A percentile compares a stretch with the other conserved stretches of the same genome.
These are phyloP conservation scores for Poterioochromonas sp. DNA, from an alignment of 352 stramenopile species.

Conservation along the genomic window DNA sequence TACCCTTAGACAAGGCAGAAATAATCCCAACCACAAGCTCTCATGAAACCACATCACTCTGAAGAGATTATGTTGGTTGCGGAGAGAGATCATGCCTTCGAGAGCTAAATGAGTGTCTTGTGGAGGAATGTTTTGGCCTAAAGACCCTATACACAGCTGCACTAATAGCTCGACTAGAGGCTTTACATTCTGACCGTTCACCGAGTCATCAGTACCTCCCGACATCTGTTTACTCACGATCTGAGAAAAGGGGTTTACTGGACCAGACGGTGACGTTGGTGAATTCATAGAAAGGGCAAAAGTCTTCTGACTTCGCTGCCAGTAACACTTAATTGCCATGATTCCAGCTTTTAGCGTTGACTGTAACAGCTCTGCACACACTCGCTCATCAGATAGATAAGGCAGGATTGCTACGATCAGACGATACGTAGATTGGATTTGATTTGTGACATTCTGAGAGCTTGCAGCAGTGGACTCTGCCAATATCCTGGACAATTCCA, in stretches of 20 bases:
- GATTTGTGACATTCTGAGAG: neutral
- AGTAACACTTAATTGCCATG: neutral
- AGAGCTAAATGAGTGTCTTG: neutral
- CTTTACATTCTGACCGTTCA: neutral
- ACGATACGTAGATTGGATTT: constrained; percentile 16
- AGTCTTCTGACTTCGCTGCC: neutral
- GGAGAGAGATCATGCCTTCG: neutral
- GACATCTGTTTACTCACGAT: neutral
- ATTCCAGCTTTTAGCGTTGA: neutral
- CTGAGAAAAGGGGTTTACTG: no score
- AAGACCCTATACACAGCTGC: neutral
- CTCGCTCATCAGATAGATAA: constrained; percentile 1
- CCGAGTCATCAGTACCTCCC: neutral
- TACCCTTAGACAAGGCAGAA: neutral
- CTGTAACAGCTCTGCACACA: constrained; percentile 18
- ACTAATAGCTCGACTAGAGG: neutral
- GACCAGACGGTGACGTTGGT: no score
- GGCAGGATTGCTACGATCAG: neutral
- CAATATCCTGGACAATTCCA: neutral
- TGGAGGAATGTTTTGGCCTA: neutral
- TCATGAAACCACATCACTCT: neutral
- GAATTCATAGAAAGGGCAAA: neutral
- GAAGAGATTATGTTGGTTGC: neutral
- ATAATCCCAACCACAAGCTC: neutral
- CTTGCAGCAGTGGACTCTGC: neutral